Evolutionary conservation across 257 asterid species (phyloP), one percentile per base, ranked within the genome.

Genomic region (Solanum tacnaense): DNA sequence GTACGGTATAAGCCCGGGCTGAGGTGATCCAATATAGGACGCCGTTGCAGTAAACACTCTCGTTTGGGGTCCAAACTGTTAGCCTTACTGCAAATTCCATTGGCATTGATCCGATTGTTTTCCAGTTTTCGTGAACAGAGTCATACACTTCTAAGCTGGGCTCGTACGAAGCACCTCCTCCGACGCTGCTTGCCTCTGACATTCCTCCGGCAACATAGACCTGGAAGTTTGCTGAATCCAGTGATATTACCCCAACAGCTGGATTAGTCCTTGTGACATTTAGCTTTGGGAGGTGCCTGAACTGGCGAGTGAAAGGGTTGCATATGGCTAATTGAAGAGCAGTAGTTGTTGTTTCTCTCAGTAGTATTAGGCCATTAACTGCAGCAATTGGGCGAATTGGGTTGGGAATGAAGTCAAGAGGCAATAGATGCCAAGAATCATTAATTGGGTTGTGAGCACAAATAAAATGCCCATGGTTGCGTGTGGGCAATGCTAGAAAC

Each of bases 1-100:
- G 91, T 74, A 95, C 90, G 76, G 95, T 94, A 87, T 94, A 95
- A 5, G 94, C 98, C 39, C 98, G 89, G 4, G 98, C 98, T 0
- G 98, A 95, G 1, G 98, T 96, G 91, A 95, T 92, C 99, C 98
- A 96, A 27, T 96, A 95, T 1, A 95, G 89, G 16, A 89, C 21
- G 31, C 98, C 98, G 6, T 90, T 73, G 8, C 91, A 91, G 85
- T 68, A 87, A 25, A 94, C 98, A n/a, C 98, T 89, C 67, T 94
- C 98, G 31, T 89, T 92, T 3, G 98, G 95, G 5, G 98, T 96
- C 99, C 99, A 96, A 9, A 96, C 99, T 0, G 98, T 96, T 36
- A 95, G 90, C 90, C 99, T 93, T 86, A 95, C 96, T 7, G 98
- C 96, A 60, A 93, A 90, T 23, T 94, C 98, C 38, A 92, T 88